Base-by-base conservation (phyloP, 495 filamentous ascomycete genomes). In the Trichocladium uniseriatum region DNA sequence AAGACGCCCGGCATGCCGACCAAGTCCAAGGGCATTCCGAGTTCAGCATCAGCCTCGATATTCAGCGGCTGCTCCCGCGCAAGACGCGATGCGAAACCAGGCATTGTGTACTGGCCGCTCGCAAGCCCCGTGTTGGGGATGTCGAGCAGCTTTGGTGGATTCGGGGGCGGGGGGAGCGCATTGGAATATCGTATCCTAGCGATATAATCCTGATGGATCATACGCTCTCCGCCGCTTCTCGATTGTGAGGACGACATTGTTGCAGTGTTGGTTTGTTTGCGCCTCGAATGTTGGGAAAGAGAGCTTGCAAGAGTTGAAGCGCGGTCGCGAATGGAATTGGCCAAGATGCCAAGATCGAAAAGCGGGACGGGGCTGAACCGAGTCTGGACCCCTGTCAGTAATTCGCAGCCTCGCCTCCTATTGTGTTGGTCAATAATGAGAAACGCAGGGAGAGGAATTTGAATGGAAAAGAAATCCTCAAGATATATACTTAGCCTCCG, bases 1-100 rank as follows among this genome's bases (percentile, higher is more conserved):
- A 97, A 95, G 37, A 97, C 79, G 0, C 89, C 86, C 6, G 94
- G 94, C 65, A 97, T 83, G 54, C 94, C 92, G 37, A 96, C 84
- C 38, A 98, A 70, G 64, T 98, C 91, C 64, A 98, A 80, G 34
- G 87, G 88, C 91, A 98, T 96, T 31, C 94, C 92, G 49, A 95
- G 79, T 71, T 97, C 94, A 16, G 89, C 90, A 79, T 98, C 94
- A 18, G 89, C 89, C 66, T 97, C 92, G 44, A 98, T 89, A 52
- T 94, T 95, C 5, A 94, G 71, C n/a, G 89, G 81, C 69, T 97
- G 90, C 52, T 94, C 87, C 54, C 89, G 76, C 1, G 87, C 87
- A 51, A 98, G 68, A 43, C 87, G 82, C 27, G 89, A 90, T 20
- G 88, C 86, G 70, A 94, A 97, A 2, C 78, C 81, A 1, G 91